phyloP scores from a whole-genome alignment of 345 rosid species.

The Orychophragmus violaceus region DNA sequence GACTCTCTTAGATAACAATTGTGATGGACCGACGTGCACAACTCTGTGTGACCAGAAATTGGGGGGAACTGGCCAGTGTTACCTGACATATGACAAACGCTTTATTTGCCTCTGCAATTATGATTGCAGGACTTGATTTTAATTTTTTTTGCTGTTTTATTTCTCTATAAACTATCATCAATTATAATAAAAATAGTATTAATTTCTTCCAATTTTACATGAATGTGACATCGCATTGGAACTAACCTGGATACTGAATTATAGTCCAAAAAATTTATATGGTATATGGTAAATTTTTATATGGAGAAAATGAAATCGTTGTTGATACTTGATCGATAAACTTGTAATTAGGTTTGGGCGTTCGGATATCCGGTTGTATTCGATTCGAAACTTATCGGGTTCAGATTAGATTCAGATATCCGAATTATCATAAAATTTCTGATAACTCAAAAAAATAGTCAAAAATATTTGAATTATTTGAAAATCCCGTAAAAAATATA shows the following conservation, averaged over 20 bases:
- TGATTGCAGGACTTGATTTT: neutral
- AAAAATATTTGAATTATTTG: too few species aligned
- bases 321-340: too few species aligned
- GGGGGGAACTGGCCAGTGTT: slow-evolving; percentile 25
- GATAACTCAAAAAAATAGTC: too few species aligned
- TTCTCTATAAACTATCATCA: neutral
- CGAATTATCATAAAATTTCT: too few species aligned
- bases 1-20: neutral
- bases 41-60: neutral
- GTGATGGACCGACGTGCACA: neutral
- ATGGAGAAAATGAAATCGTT: too few species aligned
- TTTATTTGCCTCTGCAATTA: slow-evolving; percentile 18
- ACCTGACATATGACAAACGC: neutral
- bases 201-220: neutral
- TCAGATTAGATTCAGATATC: too few species aligned
- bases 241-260: neutral
- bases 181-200: neutral
- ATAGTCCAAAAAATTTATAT: too few species aligned
- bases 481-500: too few species aligned
- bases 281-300: too few species aligned
- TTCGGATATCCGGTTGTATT: too few species aligned
- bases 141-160: neutral
- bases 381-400: too few species aligned
- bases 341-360: too few species aligned
- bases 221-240: neutral